Base-by-base conservation (phyloP, 768 basidiomycete genomes). In the Podaxis sp. region DNA sequence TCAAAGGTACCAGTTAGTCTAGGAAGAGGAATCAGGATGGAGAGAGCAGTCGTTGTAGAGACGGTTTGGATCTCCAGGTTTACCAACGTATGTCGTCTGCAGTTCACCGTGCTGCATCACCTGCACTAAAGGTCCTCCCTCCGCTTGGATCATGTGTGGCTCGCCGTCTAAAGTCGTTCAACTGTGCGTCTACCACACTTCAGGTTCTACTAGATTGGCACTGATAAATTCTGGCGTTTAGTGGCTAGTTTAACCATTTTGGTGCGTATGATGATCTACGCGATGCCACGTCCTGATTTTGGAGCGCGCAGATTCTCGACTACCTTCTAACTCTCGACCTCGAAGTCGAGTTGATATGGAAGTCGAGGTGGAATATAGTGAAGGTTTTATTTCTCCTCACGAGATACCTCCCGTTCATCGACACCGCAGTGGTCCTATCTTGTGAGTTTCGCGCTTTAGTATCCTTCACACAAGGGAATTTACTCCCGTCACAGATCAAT, bases 381-480 rank as follows among this genome's bases (percentile, higher is more conserved):
- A 65, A 65, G 40, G 17, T 65, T n/a, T 30, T 65, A 15, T 65
- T 63, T 52, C 65, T 65, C 57, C 53, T 63, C 42, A 63, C 61
- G n/a, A 57, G 65, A 30, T 65, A 63, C 36, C 57, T 65, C 9
- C 61, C 61, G 2, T 63, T 65, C 39, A 36, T 65, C 30, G 61
- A 63, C 12, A 36, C 57, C 15, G 39, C 38, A 17, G 42, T 59
- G 28, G 44, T 65, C 4, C 36, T 56, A 5, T 12, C 28, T 12
- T 53, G 61, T 65, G 56, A 49, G 60, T 65, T 24, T 24, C 9
- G 9, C 6, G 15, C 3, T 46, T n/a, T 46, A 39, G n/a, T 11
- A 4, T 39, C 15, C 49, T 15, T 26, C 9, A 19, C 26, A 13
- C 17, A 24, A 1, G 3, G 19, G 3, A 11, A 22, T 8, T 54